A percentile compares a stretch with the other conserved stretches of the same genome.
Conservation (phyloP, 2,329 filamentous ascomycete species). For the Aspergillus eucalypticola region DNA sequence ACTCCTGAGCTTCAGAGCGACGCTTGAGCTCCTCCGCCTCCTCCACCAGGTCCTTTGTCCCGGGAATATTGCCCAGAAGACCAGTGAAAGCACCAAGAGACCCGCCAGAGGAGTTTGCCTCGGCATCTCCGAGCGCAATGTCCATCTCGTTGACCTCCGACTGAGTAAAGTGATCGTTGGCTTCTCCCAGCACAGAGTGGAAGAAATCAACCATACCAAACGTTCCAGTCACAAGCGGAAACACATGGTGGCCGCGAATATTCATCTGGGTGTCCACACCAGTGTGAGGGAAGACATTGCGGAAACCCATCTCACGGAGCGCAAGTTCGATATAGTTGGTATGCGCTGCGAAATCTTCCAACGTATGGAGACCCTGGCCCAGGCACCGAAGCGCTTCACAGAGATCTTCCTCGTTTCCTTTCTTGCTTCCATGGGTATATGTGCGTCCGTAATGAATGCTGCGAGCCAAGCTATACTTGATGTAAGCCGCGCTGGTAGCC, state of each 20-base stretch:
- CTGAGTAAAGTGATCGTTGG: conserved; percentile 80
- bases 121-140: conserved; percentile 69
- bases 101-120: conserved; percentile 48
- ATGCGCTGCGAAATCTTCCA: conserved; percentile 78
- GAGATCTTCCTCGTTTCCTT: conserved; percentile 73
- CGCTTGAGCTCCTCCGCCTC: conserved; percentile 66
- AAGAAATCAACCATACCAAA: conserved; percentile 84
- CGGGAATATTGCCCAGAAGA: conserved; percentile 74
- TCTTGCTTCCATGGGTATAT: conserved; percentile 67
- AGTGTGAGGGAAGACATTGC: conserved; percentile 71
- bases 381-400: conserved; percentile 76
- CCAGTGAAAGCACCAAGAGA: conserved; percentile 65
- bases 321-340: conserved; percentile 82
- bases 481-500: conserved; percentile 86
- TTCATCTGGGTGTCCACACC: conserved; percentile 67
- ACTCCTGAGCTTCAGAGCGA: conserved; percentile 64
- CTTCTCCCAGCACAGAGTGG: conserved; percentile 74
- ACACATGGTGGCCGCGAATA: conserved; percentile 66
- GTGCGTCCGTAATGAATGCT: conserved; percentile 76
- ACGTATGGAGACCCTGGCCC: conserved; percentile 73
- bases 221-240: conserved; percentile 68
- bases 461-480: conserved; percentile 71
- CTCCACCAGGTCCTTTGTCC: conserved; percentile 64
- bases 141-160: conserved; percentile 82
- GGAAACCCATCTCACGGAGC: conserved; percentile 69